These are phyloP conservation scores for Talaromyces sp. DNA, from an alignment of 2,329 filamentous ascomycete genomes.

Conservation along the genomic window DNA sequence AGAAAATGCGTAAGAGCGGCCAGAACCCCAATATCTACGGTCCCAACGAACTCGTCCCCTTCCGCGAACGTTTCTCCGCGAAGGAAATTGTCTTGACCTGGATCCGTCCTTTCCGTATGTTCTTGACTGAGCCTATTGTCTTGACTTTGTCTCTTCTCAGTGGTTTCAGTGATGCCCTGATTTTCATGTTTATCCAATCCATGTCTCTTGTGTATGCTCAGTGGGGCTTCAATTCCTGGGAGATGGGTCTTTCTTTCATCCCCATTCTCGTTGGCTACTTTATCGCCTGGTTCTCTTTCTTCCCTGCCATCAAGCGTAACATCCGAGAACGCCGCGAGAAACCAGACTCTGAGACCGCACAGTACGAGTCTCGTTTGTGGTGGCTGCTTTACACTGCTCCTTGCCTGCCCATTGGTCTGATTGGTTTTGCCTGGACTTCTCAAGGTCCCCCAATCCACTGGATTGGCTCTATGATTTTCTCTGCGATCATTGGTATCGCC, in stretches of 20 bases:
- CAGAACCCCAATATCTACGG: conserved; percentile 59
- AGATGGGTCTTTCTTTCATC: conserved; percentile 49
- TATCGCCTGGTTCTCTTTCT: conserved; percentile 52
- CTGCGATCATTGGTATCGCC: conserved; percentile 55
- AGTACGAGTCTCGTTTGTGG: conserved; percentile 60
- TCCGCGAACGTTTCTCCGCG: conserved; percentile 52
- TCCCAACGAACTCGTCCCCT: conserved; percentile 62
- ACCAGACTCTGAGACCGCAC: conserved; percentile 48
- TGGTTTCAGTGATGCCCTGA: conserved; percentile 59
- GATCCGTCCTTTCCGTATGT: conserved; percentile 58
- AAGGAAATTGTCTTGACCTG: conserved; percentile 54
- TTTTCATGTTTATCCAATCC: conserved; percentile 62
- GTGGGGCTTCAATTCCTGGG: conserved; percentile 50
- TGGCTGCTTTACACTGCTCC: conserved; percentile 56
- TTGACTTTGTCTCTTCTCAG: conserved; percentile 54
- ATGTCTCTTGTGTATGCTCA: conserved; percentile 55
- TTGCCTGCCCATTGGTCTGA: conserved; percentile 54
- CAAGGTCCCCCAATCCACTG: conserved; percentile 53
- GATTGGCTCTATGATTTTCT: conserved; percentile 58
- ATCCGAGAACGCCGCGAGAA: conserved; percentile 40
- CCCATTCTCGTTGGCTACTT: conserved; percentile 54
- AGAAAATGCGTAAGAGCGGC: conserved; percentile 60
- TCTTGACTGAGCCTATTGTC: conserved; percentile 61
- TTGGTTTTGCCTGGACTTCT: conserved; percentile 58
- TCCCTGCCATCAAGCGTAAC: conserved; percentile 50